Evolutionary conservation across 2,329 filamentous ascomycete species (phyloP), one percentile per base, ranked within the genome.

Genomic region (Dactylellina drechsleri): DNA sequence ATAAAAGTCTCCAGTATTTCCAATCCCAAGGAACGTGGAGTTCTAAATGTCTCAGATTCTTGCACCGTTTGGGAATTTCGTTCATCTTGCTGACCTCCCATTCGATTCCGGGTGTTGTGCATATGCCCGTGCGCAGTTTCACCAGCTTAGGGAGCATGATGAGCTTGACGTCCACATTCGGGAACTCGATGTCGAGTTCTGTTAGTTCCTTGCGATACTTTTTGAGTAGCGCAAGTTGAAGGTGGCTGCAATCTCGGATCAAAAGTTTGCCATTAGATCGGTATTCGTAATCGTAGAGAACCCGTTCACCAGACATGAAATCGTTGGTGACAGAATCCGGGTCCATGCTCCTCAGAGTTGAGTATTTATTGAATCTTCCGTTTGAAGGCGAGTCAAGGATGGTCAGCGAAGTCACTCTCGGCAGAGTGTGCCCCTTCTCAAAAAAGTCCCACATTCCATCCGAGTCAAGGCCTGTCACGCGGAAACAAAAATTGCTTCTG

Each of bases 381-480:
- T 76, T 76, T 4, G 72, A 76, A 28, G 72, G 72, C 0, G 65
- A 71, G 49, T 76, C 66, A 6, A 76, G 41, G 23, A 76, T 70
- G 12, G 72, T 66, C 15, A 76, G 40, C 5, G 72, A 76, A 13
- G 72, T 76, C 12, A 76, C 72, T 16, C 61, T 49, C 6, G 72
- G 66, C 3, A 76, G 49, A 4, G 72, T 70, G 28, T 76, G 72
- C 1, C 61, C 59, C 36, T 71, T 76, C 52, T 76, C 66, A 59
- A 76, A 71, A 36, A 76, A 76, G 53, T 76, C 66, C 72, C 72
- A 76, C 72, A 76, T 76, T 13, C 66, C 66, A n/a, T 70, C 66
- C 4, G 66, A 57, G 52, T 70, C 66, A 18, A 76, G 36, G 3
- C 72, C 72, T 7, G 72, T 76, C 1, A 76, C 66, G 41, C 72